These are phyloP conservation scores for Clarireedia homoeocarpa DNA, from an alignment of 2,329 filamentous ascomycete species.

Conservation along the genomic window DNA sequence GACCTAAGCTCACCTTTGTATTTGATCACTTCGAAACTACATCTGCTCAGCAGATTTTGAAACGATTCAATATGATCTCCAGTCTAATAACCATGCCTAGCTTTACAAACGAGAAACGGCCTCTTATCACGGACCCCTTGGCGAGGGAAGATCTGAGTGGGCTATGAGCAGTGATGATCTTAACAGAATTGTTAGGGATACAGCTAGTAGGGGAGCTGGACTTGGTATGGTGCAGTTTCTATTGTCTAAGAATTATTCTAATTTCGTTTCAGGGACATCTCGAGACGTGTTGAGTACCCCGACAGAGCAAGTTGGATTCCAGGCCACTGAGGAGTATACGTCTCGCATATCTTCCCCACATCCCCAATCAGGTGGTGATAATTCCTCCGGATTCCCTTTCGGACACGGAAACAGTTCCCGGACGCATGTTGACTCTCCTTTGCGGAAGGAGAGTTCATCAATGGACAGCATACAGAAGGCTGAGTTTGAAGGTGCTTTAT, in stretches of 20 bases:
- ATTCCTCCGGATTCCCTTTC: conserved; percentile 26
- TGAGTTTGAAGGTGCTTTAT: conserved; percentile 31
- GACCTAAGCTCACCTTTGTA: too few species aligned
- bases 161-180: conserved; percentile 84
- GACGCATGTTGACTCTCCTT: conserved; percentile 31
- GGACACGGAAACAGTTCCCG: conserved; percentile 38
- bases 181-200: conserved; percentile 79
- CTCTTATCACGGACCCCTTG: conserved; percentile 38
- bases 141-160: conserved; percentile 57
- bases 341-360: conserved; percentile 67
- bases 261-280: conserved; percentile 49
- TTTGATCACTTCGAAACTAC: too few species aligned
- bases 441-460: conserved; percentile 41
- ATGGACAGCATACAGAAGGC: conserved; percentile 19
- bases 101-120: conserved; percentile 61
- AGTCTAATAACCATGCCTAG: conserved; percentile 7
- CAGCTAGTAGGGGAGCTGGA: conserved; percentile 44
- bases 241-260: conserved; percentile 16
- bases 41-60: too few species aligned
- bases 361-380: conserved; percentile 34
- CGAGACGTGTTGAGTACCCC: conserved; percentile 63
- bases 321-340: conserved; percentile 77
- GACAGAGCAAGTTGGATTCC: conserved; percentile 83
- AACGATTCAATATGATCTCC: background rate
- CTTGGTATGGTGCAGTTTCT: conserved; percentile 37